These are phyloP conservation scores for Talaromyces wortmannii DNA, from an alignment of 495 filamentous ascomycete genomes.

Conservation along the genomic window DNA sequence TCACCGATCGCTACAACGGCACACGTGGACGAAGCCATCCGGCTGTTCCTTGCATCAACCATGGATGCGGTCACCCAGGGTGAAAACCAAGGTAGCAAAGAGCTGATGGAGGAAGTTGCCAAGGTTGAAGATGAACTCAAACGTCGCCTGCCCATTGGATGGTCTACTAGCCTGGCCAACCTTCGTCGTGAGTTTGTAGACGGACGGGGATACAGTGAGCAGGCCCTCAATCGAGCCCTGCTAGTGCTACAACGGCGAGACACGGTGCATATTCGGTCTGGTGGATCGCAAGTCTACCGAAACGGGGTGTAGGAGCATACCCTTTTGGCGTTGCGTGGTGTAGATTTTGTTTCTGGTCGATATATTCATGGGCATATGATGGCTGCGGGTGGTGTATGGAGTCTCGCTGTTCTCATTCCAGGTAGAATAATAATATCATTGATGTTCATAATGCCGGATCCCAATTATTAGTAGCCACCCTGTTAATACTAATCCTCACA, in stretches of 20 bases:
- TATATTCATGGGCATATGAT: not conserved
- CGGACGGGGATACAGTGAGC: conserved; percentile 78
- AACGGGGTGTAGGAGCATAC: conserved; percentile 39
- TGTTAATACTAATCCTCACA: too few species aligned
- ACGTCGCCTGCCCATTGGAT: conserved; percentile 84
- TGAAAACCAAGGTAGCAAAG: conserved; percentile 68
- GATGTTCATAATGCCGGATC: not conserved
- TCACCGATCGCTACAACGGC: conserved; percentile 78
- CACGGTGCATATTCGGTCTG: conserved; percentile 84
- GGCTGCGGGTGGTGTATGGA: not conserved
- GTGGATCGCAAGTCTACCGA: conserved; percentile 83
- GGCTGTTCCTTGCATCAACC: conserved; percentile 91
- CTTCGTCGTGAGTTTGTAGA: conserved; percentile 87
- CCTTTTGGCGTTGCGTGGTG: not conserved
- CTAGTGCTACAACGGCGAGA: conserved; percentile 82
- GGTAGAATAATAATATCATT: not conserved
- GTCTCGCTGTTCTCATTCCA: not conserved
- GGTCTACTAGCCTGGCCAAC: conserved; percentile 84
- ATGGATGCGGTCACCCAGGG: conserved; percentile 98
- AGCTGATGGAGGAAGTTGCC: conserved; percentile 80
- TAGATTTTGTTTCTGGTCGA: not conserved
- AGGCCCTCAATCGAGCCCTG: conserved; percentile 75
- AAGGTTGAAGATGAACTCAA: conserved; percentile 91
- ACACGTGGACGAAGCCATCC: conserved; percentile 97
- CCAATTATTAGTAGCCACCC: too few species aligned